Percentiles rank a stretch among this genome's conserved stretches.
Evolutionary conservation across 1,284 basidiomycete genomes (phyloP).

Genomic region (Cryptococcus wingfieldii): DNA sequence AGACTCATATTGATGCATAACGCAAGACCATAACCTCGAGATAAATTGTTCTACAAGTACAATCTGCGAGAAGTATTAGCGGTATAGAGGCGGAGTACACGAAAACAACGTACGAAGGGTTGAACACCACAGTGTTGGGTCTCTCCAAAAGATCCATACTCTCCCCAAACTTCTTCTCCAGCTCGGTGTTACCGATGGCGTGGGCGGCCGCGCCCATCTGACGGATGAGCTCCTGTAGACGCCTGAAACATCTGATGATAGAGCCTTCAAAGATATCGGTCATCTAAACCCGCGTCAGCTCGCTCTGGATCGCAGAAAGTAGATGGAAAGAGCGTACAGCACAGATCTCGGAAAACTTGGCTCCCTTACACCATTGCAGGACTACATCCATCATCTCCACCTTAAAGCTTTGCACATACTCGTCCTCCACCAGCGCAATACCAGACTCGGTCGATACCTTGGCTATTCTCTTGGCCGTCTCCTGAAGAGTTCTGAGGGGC

Average conservation of each 20-base stretch:
- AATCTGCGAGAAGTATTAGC: constrained; percentile 13
- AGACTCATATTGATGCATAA: background rate
- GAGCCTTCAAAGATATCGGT: constrained; percentile 97
- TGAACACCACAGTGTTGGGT: constrained; percentile 90
- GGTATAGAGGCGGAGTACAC: background rate
- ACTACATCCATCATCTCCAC: constrained; percentile 98
- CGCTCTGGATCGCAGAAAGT: background rate
- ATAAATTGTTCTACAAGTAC: constrained; percentile 19
- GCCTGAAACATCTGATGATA: constrained; percentile 87
- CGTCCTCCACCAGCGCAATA: constrained; percentile 81
- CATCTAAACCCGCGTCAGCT: constrained; percentile 54
- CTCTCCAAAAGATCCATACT: constrained; percentile 83
- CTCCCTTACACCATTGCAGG: constrained; percentile 93
- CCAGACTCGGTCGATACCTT: constrained; percentile 93
- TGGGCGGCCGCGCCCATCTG: constrained; percentile 94
- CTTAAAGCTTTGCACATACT: constrained; percentile 94
- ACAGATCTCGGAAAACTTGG: constrained; percentile 93
- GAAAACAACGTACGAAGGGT: constrained; percentile 58
- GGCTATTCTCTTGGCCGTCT: constrained; percentile 88
- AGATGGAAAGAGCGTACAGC: constrained; percentile 59
- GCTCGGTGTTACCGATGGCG: constrained; percentile 90
- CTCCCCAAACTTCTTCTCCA: constrained; percentile 86
- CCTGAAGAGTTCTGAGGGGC: constrained; percentile 90
- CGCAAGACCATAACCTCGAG: background rate
- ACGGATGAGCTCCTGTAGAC: constrained; percentile 86